Conservation (phyloP, 2,329 filamentous ascomycete genomes). For the Curvularia lunata region DNA sequence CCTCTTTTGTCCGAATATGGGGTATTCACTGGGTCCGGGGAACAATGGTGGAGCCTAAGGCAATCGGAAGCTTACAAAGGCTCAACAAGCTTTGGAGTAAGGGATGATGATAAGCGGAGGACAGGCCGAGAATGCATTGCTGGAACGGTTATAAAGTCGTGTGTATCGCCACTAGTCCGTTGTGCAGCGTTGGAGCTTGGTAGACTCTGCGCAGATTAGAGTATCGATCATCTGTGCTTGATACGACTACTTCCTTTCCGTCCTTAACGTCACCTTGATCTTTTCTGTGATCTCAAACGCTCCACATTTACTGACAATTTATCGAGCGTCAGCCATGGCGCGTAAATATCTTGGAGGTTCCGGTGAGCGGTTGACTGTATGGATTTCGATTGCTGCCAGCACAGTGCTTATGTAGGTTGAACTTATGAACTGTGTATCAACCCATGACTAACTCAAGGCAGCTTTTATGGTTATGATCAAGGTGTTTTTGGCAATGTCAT, state of each 20-base stretch:
- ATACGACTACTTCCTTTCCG: neutral
- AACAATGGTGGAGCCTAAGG: conserved; percentile 8
- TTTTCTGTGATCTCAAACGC: neutral
- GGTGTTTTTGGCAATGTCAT: conserved; percentile 47
- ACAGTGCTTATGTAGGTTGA: conserved; percentile 53
- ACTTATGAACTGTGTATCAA: neutral
- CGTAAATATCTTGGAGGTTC: conserved; percentile 60
- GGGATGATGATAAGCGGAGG: conserved; percentile 20
- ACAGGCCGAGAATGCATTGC: conserved; percentile 11
- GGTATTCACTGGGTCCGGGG: conserved; percentile 10
- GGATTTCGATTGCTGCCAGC: conserved; percentile 59
- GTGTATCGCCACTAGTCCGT: conserved; percentile 7
- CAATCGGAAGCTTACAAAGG: conserved; percentile 7
- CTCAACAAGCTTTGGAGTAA: conserved; percentile 3
- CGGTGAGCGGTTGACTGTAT: conserved; percentile 58
- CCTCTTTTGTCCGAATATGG: conserved; percentile 13
- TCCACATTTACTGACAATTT: neutral
- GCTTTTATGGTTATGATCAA: conserved; percentile 55
- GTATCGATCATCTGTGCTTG: neutral
- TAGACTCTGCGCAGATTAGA: conserved; percentile 10
- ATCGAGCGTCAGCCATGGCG: conserved; percentile 43
- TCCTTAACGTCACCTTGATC: no score
- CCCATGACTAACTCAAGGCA: neutral
- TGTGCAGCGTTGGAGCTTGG: conserved; percentile 5
- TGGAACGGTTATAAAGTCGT: conserved; percentile 21